Base-by-base conservation (phyloP, 2,329 filamentous ascomycete species). In the Beauveria medogensis region DNA sequence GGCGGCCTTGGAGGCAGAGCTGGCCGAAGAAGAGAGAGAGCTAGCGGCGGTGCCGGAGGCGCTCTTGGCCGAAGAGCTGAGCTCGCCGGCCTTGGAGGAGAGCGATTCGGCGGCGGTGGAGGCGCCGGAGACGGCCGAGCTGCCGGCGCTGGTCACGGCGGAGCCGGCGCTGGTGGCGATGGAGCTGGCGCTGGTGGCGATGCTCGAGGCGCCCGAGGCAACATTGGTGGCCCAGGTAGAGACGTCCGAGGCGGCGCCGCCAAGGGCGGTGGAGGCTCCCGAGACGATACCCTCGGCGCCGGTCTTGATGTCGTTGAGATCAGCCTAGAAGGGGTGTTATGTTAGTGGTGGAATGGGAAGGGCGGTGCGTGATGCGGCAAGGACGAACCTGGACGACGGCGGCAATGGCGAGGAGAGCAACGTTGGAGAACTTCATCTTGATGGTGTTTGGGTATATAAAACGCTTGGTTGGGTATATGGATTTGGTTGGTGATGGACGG, bases 381-480 rank as follows among this genome's bases (percentile, higher is more conserved):
- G 24, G 22, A 65, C 64, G 40, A 66, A 73, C 72, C 65, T 72
- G 64, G 63, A 67, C 70, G 47, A 68, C 63, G 60, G 71, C 69
- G 55, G 69, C 69, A 50, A 75, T 65, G 64, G 69, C 67, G 59
- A 73, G 62, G 63, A 73, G 48, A 59, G 70, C 66, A 65, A 67
- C 50, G 50, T 46, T 67, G 67, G 72, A 69, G 71, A 74, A 72
- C 71, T 74, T 74, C 75, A 77, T 66, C 24, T 54, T 75, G 61
- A 48, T 67, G 67, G 62, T 58, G 63, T 59, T 59, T 63, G 40
- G n/a, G 54, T 56, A n/a, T 58, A 22, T 43, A 22, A 34, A 12
- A 34, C 30, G 30, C 30, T 24, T 9, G 40, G 18, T 47, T 26
- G n/a, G 50, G 37, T 37, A 44, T 43, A 30, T 30, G 43, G 28